Percentiles rank a stretch among this genome's conserved stretches.
Conservation (phyloP, 2,329 filamentous ascomycete species). For the Aspergillus novofumigatus region DNA sequence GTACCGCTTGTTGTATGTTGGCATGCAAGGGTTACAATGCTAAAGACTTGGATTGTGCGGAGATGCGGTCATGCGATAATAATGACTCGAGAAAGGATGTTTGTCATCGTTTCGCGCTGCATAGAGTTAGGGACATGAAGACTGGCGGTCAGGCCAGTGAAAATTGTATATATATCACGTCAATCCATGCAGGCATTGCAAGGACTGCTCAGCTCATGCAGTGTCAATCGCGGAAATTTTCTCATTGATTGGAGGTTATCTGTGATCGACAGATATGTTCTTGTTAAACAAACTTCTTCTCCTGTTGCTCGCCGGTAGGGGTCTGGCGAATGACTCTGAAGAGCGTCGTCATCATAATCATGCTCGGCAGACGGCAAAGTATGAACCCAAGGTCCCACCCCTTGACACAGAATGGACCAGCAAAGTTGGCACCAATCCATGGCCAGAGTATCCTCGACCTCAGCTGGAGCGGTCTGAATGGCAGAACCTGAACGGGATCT, state of each 20-base stretch:
- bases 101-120: not conserved
- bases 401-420: slow-evolving; percentile 45
- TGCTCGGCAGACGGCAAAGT: slow-evolving; percentile 15
- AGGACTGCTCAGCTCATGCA: not conserved
- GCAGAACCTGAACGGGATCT: slow-evolving; percentile 49
- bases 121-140: not conserved
- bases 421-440: slow-evolving; percentile 45
- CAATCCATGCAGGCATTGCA: not conserved
- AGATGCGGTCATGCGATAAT: not conserved
- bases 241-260: not conserved
- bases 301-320: not conserved
- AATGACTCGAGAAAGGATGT: not conserved
- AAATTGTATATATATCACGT: not conserved
- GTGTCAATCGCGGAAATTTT: not conserved
- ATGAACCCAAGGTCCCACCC: slow-evolving; percentile 40
- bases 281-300: not conserved
- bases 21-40: not conserved
- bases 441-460: slow-evolving; percentile 49
- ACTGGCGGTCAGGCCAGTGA: not conserved
- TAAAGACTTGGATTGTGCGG: not conserved
- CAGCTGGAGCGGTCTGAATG: slow-evolving; percentile 45
- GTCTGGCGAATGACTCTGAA: not conserved
- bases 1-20: not conserved
- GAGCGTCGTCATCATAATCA: not conserved
- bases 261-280: not conserved